These are phyloP conservation scores for Rusavskia elegans DNA, from an alignment of 495 filamentous ascomycete genomes.

Conservation along the genomic window DNA sequence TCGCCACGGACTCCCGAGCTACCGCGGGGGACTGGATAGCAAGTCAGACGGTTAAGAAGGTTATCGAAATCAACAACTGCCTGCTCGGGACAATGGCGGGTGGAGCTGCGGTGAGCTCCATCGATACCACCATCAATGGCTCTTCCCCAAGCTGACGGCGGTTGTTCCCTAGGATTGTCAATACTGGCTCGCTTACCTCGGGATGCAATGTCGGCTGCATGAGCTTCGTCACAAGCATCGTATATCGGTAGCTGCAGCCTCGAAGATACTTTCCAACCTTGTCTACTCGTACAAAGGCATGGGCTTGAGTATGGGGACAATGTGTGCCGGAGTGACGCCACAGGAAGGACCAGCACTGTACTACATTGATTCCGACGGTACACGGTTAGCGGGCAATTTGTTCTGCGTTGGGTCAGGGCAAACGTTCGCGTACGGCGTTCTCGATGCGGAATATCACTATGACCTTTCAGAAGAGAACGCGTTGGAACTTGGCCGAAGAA, in stretches of 20 bases:
- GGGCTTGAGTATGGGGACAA: slow-evolving; percentile 95
- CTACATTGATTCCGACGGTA: slow-evolving; percentile 98
- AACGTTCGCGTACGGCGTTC: slow-evolving; percentile 95
- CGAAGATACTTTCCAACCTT: slow-evolving; percentile 95
- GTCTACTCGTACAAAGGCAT: slow-evolving; percentile 97
- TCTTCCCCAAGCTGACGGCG: not conserved
- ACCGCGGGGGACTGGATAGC: slow-evolving; percentile 98
- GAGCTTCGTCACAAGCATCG: slow-evolving; percentile 98
- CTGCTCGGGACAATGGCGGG: slow-evolving; percentile 96
- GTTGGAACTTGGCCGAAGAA: slow-evolving; percentile 73
- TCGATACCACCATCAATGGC: too few species aligned
- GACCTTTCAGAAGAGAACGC: slow-evolving; percentile 75
- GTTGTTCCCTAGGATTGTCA: slow-evolving; percentile 62
- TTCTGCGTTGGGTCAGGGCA: slow-evolving; percentile 98
- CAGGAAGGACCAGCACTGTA: slow-evolving; percentile 95
- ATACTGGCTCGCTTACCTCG: slow-evolving; percentile 97
- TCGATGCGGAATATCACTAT: slow-evolving; percentile 88
- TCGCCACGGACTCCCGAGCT: slow-evolving; percentile 91
- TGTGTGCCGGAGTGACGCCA: slow-evolving; percentile 94
- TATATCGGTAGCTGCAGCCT: slow-evolving; percentile 91
- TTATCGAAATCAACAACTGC: slow-evolving; percentile 84
- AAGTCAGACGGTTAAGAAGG: slow-evolving; percentile 98
- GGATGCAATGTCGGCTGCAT: slow-evolving; percentile 97
- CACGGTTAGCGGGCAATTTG: slow-evolving; percentile 77
- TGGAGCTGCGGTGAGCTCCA: slow-evolving; percentile 62